Conservation (phyloP, 2,329 filamentous ascomycete genomes). For the Claviceps humidiphila region DNA sequence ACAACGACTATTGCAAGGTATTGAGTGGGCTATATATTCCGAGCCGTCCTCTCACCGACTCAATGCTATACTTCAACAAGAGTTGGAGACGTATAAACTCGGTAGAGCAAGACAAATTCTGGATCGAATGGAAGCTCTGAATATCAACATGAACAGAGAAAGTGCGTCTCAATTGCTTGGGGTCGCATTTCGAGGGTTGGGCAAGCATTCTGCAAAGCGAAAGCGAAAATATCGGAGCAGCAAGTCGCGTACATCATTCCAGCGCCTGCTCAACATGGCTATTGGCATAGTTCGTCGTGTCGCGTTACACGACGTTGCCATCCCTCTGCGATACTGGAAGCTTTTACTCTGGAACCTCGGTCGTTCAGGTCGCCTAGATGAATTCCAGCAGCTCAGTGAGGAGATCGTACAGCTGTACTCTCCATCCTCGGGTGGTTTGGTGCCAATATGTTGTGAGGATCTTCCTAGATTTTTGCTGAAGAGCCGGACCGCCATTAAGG, state of each 20-base stretch:
- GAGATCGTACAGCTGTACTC: slow-evolving; percentile 29
- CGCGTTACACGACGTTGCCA: slow-evolving; percentile 18
- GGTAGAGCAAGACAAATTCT: slow-evolving; percentile 15
- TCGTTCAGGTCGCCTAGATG: slow-evolving; percentile 27
- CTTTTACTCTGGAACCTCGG: slow-evolving; percentile 31
- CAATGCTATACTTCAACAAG: slow-evolving; percentile 10
- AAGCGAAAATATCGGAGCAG: not conserved
- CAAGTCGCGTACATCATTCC: not conserved
- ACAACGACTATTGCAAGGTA: slow-evolving; percentile 29
- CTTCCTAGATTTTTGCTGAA: slow-evolving; percentile 16
- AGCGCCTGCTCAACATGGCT: slow-evolving; percentile 16
- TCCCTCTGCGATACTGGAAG: slow-evolving; percentile 28
- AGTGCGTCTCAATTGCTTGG: slow-evolving; percentile 16
- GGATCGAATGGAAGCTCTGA: slow-evolving; percentile 20
- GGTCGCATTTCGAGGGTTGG: slow-evolving; percentile 15
- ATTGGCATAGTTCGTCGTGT: slow-evolving; percentile 17
- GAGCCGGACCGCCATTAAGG: not conserved
- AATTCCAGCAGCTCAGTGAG: slow-evolving; percentile 30
- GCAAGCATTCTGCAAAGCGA: slow-evolving; percentile 13
- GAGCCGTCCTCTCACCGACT: slow-evolving; percentile 13
- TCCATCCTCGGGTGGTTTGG: slow-evolving; percentile 16
- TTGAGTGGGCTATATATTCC: slow-evolving; percentile 19
- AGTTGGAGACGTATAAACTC: slow-evolving; percentile 9
- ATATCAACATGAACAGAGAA: slow-evolving; percentile 15
- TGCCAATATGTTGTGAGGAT: slow-evolving; percentile 32